Conservation (phyloP, 306 rosid genomes). For the Mimosa pudica region DNA sequence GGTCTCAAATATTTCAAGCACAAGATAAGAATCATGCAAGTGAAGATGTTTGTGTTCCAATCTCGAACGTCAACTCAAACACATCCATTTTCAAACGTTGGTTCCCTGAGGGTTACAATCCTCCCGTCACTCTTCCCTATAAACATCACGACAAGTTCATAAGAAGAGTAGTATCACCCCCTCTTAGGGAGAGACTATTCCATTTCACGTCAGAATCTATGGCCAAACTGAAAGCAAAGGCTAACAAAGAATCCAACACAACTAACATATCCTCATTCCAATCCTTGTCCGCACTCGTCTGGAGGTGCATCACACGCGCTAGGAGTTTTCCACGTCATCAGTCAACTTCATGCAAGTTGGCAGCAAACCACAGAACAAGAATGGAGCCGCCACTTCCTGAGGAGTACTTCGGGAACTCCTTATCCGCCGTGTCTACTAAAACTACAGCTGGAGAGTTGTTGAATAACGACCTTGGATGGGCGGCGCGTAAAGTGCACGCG, state of each 20-base stretch:
- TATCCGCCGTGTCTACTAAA: neutral
- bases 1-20: constrained; percentile 62
- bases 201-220: constrained; percentile 56
- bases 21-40: neutral
- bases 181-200: constrained; percentile 58
- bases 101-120: constrained; percentile 53
- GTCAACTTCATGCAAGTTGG: constrained; percentile 44
- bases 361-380: constrained; percentile 48
- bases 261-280: constrained; percentile 58
- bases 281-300: constrained; percentile 57
- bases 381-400: constrained; percentile 46
- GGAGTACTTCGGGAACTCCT: constrained; percentile 54
- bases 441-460: constrained; percentile 42
- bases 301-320: constrained; percentile 56
- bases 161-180: constrained; percentile 42
- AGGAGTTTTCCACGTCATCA: constrained; percentile 15
- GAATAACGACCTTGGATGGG: constrained; percentile 52
- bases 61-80: neutral
- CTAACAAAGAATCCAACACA: constrained; percentile 46
- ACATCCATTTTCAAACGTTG: neutral
- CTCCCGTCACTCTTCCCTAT: constrained; percentile 50
- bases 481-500: constrained; percentile 55
- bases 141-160: constrained; percentile 47
- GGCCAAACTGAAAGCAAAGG: constrained; percentile 60
- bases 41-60: neutral